Percentiles rank a stretch among this genome's conserved stretches.
phyloP scores from a whole-genome alignment of 2,329 filamentous ascomycete genomes.

The Monilinia fructicola region DNA sequence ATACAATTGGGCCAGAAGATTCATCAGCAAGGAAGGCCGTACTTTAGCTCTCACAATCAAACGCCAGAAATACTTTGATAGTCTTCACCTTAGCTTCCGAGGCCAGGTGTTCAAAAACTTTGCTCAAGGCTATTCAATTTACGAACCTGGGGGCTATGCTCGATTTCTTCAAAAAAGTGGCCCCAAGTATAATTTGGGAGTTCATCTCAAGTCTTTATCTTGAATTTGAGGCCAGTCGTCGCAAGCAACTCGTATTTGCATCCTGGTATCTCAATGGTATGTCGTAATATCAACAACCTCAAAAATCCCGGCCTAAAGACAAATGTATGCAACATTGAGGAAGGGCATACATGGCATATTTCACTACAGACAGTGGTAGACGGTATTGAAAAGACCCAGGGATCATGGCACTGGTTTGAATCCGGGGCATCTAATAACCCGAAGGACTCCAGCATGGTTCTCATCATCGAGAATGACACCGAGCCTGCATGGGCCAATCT shows the following conservation, averaged over 20 bases:
- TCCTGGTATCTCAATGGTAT: neutral
- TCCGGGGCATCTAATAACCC: neutral
- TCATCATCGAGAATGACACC: neutral
- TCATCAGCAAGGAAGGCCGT: neutral
- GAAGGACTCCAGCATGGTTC: neutral
- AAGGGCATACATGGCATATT: neutral
- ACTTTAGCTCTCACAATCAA: neutral
- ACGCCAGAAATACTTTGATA: neutral
- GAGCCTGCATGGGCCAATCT: no score
- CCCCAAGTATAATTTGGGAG: no score
- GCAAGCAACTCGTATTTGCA: neutral
- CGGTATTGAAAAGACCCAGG: neutral
- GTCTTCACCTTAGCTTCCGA: neutral
- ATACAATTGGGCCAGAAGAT: neutral
- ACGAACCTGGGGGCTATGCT: accelerated
- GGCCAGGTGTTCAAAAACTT: neutral
- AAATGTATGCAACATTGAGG: neutral
- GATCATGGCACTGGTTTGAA: neutral
- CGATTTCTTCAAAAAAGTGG: neutral
- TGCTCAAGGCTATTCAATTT: neutral
- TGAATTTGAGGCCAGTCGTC: neutral
- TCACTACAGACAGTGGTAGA: neutral
- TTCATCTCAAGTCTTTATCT: neutral
- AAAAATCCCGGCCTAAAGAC: neutral
- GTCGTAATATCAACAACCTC: neutral